Evolutionary conservation across 164 flowering plant species (phyloP).

Genomic region (Magnolia kwangsiensis): DNA sequence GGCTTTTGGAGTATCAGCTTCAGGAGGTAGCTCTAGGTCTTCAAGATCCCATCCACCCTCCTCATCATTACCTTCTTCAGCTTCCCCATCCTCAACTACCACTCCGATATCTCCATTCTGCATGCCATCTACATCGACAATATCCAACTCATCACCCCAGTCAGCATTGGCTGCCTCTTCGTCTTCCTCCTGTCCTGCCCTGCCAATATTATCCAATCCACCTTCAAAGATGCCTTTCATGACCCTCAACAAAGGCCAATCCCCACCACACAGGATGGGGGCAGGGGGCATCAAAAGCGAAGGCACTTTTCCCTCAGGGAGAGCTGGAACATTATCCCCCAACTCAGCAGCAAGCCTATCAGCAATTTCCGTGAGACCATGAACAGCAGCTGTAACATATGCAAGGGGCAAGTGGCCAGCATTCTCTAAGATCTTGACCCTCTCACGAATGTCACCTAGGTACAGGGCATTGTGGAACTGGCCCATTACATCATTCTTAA

Average conservation of each 20-base stretch:
- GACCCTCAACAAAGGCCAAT: slow-evolving; percentile 75
- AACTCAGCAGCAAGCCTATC: slow-evolving; percentile 61
- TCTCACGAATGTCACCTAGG: slow-evolving; percentile 77
- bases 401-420: slow-evolving; percentile 92
- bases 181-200: slow-evolving; percentile 48
- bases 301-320: slow-evolving; percentile 45
- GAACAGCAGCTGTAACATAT: slow-evolving; percentile 68
- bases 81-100: slow-evolving; percentile 57
- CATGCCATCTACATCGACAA: slow-evolving; percentile 54
- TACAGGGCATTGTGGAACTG: slow-evolving; percentile 92
- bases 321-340: slow-evolving; percentile 66
- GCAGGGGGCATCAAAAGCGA: slow-evolving; percentile 74
- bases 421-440: slow-evolving; percentile 72
- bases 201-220: slow-evolving; percentile 52
- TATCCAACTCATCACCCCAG: slow-evolving; percentile 81
- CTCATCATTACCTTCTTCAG: slow-evolving; percentile 54
- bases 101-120: slow-evolving; percentile 56
- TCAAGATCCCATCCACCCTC: slow-evolving; percentile 79
- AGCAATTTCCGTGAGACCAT: slow-evolving; percentile 71
- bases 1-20: slow-evolving; percentile 54
- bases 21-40: slow-evolving; percentile 66
- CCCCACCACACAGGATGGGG: slow-evolving; percentile 69
- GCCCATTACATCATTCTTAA: slow-evolving; percentile 90
- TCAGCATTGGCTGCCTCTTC: slow-evolving; percentile 64
- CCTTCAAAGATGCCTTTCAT: slow-evolving; percentile 84